Conservation (phyloP, 192 early-diverging fungal genomes). For the Neocallimastix lanati region DNA sequence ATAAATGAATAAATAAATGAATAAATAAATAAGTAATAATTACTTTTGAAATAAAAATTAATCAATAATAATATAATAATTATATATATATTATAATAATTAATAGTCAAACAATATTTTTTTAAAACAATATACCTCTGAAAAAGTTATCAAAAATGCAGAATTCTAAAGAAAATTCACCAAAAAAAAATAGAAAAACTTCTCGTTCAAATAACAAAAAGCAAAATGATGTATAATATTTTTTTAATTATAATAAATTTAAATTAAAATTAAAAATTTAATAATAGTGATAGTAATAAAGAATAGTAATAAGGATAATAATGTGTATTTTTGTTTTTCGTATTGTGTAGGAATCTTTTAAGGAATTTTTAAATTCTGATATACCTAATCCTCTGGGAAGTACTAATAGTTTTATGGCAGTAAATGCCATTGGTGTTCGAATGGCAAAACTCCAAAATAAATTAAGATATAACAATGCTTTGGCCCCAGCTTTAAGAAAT, state of each 20-base stretch:
- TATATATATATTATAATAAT: too few species aligned
- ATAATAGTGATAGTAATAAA: too few species aligned
- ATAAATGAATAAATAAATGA: too few species aligned
- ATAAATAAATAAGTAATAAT: too few species aligned
- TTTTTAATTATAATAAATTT: background rate
- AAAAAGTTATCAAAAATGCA: background rate
- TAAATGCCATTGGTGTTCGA: background rate
- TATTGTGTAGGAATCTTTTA: background rate
- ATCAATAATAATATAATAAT: too few species aligned
- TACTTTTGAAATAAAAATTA: too few species aligned
- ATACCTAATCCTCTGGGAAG: background rate
- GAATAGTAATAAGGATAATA: too few species aligned
- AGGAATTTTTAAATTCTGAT: background rate
- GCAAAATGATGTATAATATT: background rate
- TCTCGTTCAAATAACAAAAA: background rate
- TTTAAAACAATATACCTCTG: too few species aligned
- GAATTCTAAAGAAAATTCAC: background rate
- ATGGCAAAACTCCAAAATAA: background rate
- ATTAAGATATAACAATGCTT: background rate
- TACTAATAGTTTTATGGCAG: background rate
- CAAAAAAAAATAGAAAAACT: background rate
- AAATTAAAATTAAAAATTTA: too few species aligned
- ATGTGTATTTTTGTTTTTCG: too few species aligned
- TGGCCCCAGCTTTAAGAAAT: background rate
- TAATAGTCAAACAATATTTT: too few species aligned